A percentile compares a stretch with the other conserved stretches of the same genome.
Evolutionary conservation across 2,329 filamentous ascomycete genomes (phyloP).

Genomic region (Penicillium hesseltinei): DNA sequence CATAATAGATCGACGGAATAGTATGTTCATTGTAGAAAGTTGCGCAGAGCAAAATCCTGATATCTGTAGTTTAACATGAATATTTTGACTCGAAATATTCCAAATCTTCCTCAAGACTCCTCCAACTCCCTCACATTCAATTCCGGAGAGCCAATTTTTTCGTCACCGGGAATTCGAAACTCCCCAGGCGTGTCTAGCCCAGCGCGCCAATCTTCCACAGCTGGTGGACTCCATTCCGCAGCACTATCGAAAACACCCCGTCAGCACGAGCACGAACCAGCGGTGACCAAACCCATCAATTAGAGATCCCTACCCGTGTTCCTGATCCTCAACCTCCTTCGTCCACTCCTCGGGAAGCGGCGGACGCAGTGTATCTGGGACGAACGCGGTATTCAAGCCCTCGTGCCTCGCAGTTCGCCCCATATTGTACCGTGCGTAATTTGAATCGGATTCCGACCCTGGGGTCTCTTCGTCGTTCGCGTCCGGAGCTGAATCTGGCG

Average conservation of each 20-base stretch:
- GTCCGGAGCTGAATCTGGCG: neutral
- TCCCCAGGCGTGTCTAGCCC: neutral
- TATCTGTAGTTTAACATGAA: neutral
- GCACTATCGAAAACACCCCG: neutral
- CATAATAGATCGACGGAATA: neutral
- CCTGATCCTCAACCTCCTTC: neutral
- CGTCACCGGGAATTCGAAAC: neutral
- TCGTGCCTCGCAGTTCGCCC: neutral
- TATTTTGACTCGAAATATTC: neutral
- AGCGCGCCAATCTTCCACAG: neutral
- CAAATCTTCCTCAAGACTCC: neutral
- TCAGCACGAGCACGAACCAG: neutral
- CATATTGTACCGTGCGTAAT: neutral
- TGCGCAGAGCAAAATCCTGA: neutral
- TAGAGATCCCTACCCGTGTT: neutral
- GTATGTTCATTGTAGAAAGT: neutral
- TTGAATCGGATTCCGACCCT: neutral
- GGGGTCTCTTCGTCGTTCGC: neutral
- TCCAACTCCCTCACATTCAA: neutral
- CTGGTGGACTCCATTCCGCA: neutral
- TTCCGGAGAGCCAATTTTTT: neutral
- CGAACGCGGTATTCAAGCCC: neutral
- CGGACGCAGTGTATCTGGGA: neutral
- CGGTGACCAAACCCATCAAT: neutral
- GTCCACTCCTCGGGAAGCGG: slow-evolving; percentile 7